Evolutionary conservation across 2,329 filamentous ascomycete genomes (phyloP), one percentile per base, ranked within the genome.

Genomic region (Xylariaceae sp.): DNA sequence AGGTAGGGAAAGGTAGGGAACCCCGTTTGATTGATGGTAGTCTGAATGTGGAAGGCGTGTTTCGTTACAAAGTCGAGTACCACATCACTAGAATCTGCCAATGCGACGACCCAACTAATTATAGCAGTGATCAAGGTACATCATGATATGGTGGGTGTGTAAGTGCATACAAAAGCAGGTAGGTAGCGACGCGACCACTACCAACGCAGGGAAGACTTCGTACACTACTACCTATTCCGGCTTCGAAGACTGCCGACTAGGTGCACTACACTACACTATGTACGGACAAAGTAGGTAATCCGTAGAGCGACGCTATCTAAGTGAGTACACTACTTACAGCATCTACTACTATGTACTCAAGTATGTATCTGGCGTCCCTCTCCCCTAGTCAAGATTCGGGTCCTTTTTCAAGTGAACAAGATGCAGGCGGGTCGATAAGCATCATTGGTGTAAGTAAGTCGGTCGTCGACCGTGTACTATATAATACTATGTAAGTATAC

Each of bases 11-110:
- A 37, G 35, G 35, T 11, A 11, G 8, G 35, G 8, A 37, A 37
- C 42, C 40, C 19, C 3, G 35, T 37, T 37, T 37, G 12, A 37
- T 37, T 47, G n/a, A 26, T 34, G 35, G 41, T 51, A 54, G 51
- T 57, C 57, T 51, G 39, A 47, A 60, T 54, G 8, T 26, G 55
- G 54, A 60, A 61, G 52, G 57, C 48, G 54, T 51, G 34, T 51
- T 55, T 50, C 32, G 42, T 50, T 40, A 50, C 49, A 40, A 42
- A 8, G 6, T 34, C 35, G 4, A 37, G 12, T 11, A 11, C 35
- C 8, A 11, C 35, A 6, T 34, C 35, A 37, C 35, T 37, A 7
- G 4, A 37, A 37, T 37, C 35, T 34, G 6, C 32, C 8, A 11
- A 37, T 37, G 35, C 35, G 3, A 37, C 35, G 35, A 6, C 19